These are phyloP conservation scores for Heliocybe sulcata DNA, from an alignment of 1,284 basidiomycete species.

Conservation along the genomic window DNA sequence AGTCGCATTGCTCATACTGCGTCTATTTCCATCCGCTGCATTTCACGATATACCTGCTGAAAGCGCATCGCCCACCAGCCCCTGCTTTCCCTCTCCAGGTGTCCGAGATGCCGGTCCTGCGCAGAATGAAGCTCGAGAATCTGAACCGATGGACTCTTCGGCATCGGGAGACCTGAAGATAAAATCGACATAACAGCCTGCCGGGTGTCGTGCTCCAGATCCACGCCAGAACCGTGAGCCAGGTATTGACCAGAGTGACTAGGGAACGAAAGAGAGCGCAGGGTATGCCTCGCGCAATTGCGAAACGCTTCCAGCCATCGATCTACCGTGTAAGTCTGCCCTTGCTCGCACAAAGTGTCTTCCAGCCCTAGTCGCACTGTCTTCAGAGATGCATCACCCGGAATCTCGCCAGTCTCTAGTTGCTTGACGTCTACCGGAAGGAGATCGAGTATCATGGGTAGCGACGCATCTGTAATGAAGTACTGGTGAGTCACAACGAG, in stretches of 20 bases:
- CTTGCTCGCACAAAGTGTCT: background rate
- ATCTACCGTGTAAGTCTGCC: background rate
- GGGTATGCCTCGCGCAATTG: conserved; percentile 41
- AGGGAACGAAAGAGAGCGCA: conserved; percentile 45
- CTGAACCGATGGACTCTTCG: conserved; percentile 63
- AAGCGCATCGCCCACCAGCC: conserved; percentile 76
- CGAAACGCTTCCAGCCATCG: conserved; percentile 44
- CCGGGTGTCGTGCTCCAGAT: conserved; percentile 32
- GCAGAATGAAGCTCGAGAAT: conserved; percentile 22
- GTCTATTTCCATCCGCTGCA: conserved; percentile 19
- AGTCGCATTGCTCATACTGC: background rate
- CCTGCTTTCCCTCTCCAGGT: conserved; percentile 63
- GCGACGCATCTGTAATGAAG: background rate
- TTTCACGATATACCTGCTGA: conserved; percentile 56
- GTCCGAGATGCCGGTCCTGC: conserved; percentile 16
- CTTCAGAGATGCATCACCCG: conserved; percentile 32
- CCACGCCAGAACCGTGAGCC: conserved; percentile 22
- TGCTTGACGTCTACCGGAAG: conserved; percentile 38
- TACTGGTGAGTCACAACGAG: background rate
- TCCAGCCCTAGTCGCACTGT: conserved; percentile 21
- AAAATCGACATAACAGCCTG: conserved; percentile 45
- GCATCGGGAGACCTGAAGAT: conserved; percentile 52
- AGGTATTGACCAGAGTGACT: conserved; percentile 23
- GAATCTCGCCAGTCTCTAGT: conserved; percentile 31
- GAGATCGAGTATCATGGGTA: conserved; percentile 41